Base-by-base conservation (phyloP, 2,329 filamentous ascomycete species). In the Pseudopyrenochaeta lycopersici region DNA sequence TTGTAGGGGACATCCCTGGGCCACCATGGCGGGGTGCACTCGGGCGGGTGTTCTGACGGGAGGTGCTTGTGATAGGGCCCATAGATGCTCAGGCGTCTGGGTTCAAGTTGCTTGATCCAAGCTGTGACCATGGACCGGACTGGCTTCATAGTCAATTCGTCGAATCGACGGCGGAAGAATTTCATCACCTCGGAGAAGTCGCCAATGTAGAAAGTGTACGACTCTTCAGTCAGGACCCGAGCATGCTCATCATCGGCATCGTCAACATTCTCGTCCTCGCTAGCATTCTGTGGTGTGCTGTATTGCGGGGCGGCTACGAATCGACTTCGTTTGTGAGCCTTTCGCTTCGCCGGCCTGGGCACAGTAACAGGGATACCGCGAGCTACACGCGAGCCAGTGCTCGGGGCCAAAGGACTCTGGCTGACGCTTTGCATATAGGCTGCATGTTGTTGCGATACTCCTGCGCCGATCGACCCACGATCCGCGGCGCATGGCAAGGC, bases 71-170 rank as follows among this genome's bases (percentile, higher is more conserved):
- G 62, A 36, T 74, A 73, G 3, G 57, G 61, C 6, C 68, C 67
- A 38, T 66, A 71, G 7, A 46, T 39, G 10, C 62, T 54, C 31
- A 64, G 56, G 4, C 71, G 67, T 17, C 58, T 56, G 3, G 71
- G 72, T 33, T 67, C 66, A 6, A 70, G 49, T 17, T 62, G 55
- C 49, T 68, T 71, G 30, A 74, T 60, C 72, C 72, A 74, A 7
- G 62, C 58, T 1, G 68, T 71, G n/a, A 68, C 66, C 30, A 74
- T 69, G 14, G 63, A 58, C 5, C 69, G 66, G 18, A 73, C 40
- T 0, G 71, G 68, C 47, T 70, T 74, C 62, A 71, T 67, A 11
- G 70, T 73, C 10, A 73, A 61, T 44, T 73, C 70, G 17, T 63
- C 61, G 21, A 73, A 62, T 2, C 70, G 64, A 12, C 49, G 50